Evolutionary conservation across 2,329 filamentous ascomycete genomes (phyloP), one percentile per base, ranked within the genome.

Genomic region (Alternaria ventricosa): DNA sequence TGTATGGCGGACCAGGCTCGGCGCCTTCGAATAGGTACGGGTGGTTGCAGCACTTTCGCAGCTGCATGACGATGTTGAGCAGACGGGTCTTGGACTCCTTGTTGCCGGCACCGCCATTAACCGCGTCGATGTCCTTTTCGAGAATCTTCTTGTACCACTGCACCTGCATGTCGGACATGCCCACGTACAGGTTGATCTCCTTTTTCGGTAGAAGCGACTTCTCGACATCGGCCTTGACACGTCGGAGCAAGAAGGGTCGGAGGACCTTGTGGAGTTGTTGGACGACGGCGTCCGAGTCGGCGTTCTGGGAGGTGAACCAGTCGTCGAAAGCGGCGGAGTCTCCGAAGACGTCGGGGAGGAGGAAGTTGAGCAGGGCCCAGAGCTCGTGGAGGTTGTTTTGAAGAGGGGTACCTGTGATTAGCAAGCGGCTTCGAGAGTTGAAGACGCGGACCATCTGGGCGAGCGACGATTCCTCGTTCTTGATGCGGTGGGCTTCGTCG

Each of bases 141-240:
- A 99, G 85, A 72, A 99, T 99, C 84, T 97, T 98, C 80, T 97
- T 92, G 78, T 99, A 99, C 95, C 96, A 99, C 78, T 96, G 97
- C 71, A 97, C 88, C 80, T 99, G 96, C 96, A 99, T 99, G 61
- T 97, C 94, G 1, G 96, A 94, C 95, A 99, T 97, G 70, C 95
- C 96, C 70, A 99, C 91, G 77, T 98, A 99, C 27, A 99, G 82
- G 70, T 99, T 99, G 75, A 98, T 84, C 80, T 99, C 96, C 81
- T 98, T 97, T 86, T 99, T 99, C 3, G 96, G 96, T 56, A 98
- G 82, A 65, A 99, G 84, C 77, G 95, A 98, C 87, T 99, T 99
- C 80, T 99, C 96, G 5, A 99, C 96, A 79, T 99, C 96, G 68
- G 89, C 92, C 86, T 99, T 99, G 74, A 99, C 96, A 81, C 96